phyloP scores from a whole-genome alignment of 306 rosid genomes.

The Canavalia gladiata region DNA sequence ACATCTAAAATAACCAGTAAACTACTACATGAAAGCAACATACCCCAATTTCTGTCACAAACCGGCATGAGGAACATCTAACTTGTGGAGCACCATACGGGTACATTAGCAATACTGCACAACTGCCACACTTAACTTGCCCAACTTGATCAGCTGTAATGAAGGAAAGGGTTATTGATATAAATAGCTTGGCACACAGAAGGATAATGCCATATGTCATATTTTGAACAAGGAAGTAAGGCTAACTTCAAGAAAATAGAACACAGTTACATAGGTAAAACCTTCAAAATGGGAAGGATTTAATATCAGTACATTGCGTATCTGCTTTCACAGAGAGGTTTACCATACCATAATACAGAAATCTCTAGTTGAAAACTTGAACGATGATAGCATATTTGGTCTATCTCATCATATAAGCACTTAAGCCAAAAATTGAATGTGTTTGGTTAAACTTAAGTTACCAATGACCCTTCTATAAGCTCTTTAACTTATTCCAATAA shows the following conservation, averaged over 20 bases:
- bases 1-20: neutral
- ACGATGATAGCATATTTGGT: slow-evolving; percentile 1
- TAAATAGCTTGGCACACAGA: slow-evolving; percentile 25
- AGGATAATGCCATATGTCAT: neutral
- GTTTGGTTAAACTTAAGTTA: neutral
- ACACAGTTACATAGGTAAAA: slow-evolving; percentile 26
- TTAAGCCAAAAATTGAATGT: neutral
- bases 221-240: slow-evolving; percentile 35
- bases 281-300: slow-evolving; percentile 11
- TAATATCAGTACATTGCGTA: neutral
- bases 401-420: neutral
- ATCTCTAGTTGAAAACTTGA: slow-evolving; percentile 25
- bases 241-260: slow-evolving; percentile 1
- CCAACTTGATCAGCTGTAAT: slow-evolving; percentile 85
- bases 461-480: neutral
- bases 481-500: neutral
- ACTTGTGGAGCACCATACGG: slow-evolving; percentile 85
- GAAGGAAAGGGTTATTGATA: slow-evolving; percentile 31
- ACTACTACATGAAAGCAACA: slow-evolving; percentile 35
- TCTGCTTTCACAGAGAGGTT: neutral
- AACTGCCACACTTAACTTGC: slow-evolving; percentile 81
- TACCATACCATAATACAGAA: slow-evolving; percentile 6
- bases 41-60: slow-evolving; percentile 87
- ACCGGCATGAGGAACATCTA: slow-evolving; percentile 79
- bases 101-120: slow-evolving; percentile 84